phyloP scores from a whole-genome alignment of 805 yeast species.

The Saccharomycopsis babjevae region DNA sequence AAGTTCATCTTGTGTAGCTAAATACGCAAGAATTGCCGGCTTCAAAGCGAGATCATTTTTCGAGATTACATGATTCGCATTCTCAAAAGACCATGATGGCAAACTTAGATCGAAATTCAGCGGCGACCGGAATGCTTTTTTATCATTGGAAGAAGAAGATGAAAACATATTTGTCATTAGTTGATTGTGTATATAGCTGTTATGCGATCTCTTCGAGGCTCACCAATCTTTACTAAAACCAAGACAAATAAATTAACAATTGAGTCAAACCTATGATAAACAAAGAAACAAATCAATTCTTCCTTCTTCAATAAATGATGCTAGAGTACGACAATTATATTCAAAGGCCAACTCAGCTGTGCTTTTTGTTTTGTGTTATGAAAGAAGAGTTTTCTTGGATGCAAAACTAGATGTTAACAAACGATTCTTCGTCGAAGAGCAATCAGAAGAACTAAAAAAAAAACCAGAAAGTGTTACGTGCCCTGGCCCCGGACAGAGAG shows the following conservation, averaged over 20 bases:
- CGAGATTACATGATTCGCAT: conserved; percentile 8
- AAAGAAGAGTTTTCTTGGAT: too few relatives aligned
- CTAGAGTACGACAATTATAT: too few relatives aligned
- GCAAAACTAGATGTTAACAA: too few relatives aligned
- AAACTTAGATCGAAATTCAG: background rate
- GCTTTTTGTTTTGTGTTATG: too few relatives aligned
- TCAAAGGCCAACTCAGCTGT: too few relatives aligned
- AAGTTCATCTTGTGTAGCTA: background rate
- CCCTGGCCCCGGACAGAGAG: too few relatives aligned
- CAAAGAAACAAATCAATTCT: too few relatives aligned
- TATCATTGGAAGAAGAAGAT: background rate
- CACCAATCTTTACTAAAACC: background rate
- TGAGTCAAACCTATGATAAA: background rate
- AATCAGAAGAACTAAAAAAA: too few relatives aligned
- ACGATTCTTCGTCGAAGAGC: too few relatives aligned
- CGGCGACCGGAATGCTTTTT: background rate
- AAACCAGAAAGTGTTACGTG: too few relatives aligned
- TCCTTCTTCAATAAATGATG: too few relatives aligned
- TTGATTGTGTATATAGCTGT: background rate
- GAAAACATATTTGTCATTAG: background rate
- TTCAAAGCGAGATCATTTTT: conserved; percentile 7
- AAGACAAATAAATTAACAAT: background rate
- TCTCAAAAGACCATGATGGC: conserved; percentile 16
- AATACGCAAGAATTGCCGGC: conserved; percentile 3
- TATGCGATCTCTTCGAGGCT: background rate